A percentile compares a stretch with the other conserved stretches of the same genome.
phyloP scores from a whole-genome alignment of 768 basidiomycete species.

The Russula vinacea region DNA sequence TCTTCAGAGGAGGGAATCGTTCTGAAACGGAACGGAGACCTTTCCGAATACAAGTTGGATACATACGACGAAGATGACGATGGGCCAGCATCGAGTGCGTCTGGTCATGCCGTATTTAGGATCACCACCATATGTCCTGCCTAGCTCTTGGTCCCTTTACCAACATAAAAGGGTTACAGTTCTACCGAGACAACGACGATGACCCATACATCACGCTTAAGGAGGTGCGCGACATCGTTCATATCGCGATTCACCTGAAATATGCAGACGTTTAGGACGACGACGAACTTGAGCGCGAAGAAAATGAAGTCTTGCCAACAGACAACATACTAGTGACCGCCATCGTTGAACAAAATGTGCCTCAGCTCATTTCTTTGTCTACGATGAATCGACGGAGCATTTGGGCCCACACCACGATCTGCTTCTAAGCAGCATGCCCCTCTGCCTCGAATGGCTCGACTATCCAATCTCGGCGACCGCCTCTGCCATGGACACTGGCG shows the following conservation, averaged over 20 bases:
- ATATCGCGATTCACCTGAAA: constrained; percentile 16
- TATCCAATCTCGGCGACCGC: constrained; percentile 67
- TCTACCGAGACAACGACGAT: constrained; percentile 86
- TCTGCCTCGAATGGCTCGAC: constrained; percentile 99
- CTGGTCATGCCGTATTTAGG: constrained; percentile 11
- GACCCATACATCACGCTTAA: constrained; percentile 97
- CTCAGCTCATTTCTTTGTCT: constrained; percentile 96
- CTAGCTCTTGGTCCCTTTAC: constrained; percentile 79
- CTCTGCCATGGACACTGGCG: constrained; percentile 36
- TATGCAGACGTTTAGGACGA: constrained; percentile 47
- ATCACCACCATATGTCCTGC: constrained; percentile 24
- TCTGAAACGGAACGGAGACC: constrained; percentile 45
- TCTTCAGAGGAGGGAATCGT: constrained; percentile 38
- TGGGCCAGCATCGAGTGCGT: constrained; percentile 37
- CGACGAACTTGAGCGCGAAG: constrained; percentile 80
- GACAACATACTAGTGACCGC: constrained; percentile 92
- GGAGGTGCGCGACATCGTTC: constrained; percentile 54
- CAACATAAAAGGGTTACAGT: constrained; percentile 92
- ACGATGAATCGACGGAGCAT: constrained; percentile 87
- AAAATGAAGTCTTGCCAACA: constrained; percentile 82
- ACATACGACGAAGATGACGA: constrained; percentile 80
- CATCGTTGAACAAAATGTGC: constrained; percentile 95
- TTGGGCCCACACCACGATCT: constrained; percentile 97
- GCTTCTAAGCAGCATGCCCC: constrained; percentile 95
- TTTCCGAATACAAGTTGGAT: constrained; percentile 87